phyloP scores from a whole-genome alignment of 441 rosid genomes.

The Aquilaria agallochum region DNA sequence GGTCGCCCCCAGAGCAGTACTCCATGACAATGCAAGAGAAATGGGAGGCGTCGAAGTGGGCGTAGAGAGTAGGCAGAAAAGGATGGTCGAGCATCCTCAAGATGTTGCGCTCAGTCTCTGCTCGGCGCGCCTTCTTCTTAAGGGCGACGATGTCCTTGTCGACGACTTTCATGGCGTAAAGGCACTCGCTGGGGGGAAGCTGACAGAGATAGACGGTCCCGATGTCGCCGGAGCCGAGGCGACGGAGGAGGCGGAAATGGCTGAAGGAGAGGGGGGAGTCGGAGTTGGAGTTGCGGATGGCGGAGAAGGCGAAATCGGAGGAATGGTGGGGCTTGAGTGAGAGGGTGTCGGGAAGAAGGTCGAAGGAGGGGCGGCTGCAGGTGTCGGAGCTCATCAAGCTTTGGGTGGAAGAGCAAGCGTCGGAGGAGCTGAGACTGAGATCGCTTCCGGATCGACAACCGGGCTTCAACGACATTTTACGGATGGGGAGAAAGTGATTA shows the following conservation, averaged over 20 bases:
- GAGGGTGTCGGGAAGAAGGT: conserved; percentile 44
- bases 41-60: conserved; percentile 61
- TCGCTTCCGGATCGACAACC: too few species aligned
- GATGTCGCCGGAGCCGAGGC: conserved; percentile 88
- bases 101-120: conserved; percentile 79
- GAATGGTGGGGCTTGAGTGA: conserved; percentile 84
- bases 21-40: conserved; percentile 80
- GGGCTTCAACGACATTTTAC: too few species aligned
- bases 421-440: too few species aligned
- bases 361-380: conserved; percentile 69
- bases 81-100: conserved; percentile 84
- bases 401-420: conserved; percentile 29
- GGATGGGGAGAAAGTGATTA: too few species aligned
- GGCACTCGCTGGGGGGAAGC: conserved; percentile 32
- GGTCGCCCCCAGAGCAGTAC: conserved; percentile 70
- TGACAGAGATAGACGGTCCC: conserved; percentile 86
- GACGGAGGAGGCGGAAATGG: conserved; percentile 70
- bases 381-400: conserved; percentile 64
- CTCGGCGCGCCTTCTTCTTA: conserved; percentile 79
- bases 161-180: conserved; percentile 89
- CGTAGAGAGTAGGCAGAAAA: conserved; percentile 62
- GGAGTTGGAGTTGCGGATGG: conserved; percentile 38
- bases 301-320: conserved; percentile 79
- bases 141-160: conserved; percentile 65
- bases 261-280: conserved; percentile 73